phyloP scores from a whole-genome alignment of 2,329 filamentous ascomycete genomes.

The Rhynchosporium graminicola region DNA sequence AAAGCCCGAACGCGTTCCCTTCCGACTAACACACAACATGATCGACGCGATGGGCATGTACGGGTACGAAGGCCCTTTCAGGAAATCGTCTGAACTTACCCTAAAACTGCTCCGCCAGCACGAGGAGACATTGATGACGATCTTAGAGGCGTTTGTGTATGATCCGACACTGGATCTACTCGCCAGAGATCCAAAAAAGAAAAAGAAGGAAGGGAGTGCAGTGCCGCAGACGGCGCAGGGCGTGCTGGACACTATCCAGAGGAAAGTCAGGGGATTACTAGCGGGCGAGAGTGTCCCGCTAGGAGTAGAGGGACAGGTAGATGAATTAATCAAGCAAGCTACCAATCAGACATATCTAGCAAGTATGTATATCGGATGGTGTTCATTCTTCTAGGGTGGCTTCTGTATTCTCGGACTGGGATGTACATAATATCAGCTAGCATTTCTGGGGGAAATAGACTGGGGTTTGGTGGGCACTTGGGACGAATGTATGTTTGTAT shows the following conservation, averaged over 20 bases:
- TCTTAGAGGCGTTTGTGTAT: slow-evolving; percentile 94
- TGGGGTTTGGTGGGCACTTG: too few species aligned
- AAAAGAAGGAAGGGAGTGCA: slow-evolving; percentile 42
- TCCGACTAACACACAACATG: slow-evolving; percentile 98
- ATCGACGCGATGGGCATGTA: slow-evolving; percentile 94
- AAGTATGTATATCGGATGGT: slow-evolving; percentile 98
- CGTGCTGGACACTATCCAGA: slow-evolving; percentile 84
- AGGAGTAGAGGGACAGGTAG: slow-evolving; percentile 95
- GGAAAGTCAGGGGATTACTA: slow-evolving; percentile 82
- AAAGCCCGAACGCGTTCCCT: slow-evolving; percentile 92
- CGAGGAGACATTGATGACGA: slow-evolving; percentile 95
- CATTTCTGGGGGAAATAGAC: background rate
- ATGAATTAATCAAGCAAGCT: slow-evolving; percentile 87
- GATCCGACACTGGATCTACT: slow-evolving; percentile 95
- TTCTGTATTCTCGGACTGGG: background rate
- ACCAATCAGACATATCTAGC: slow-evolving; percentile 77
- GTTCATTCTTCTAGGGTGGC: slow-evolving; percentile 58
- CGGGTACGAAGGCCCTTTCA: slow-evolving; percentile 90
- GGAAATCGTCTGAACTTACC: slow-evolving; percentile 86
- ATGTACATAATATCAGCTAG: background rate
- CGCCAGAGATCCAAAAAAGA: slow-evolving; percentile 63
- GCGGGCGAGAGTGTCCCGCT: slow-evolving; percentile 88
- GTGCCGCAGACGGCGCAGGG: slow-evolving; percentile 71
- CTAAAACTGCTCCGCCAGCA: slow-evolving; percentile 82
- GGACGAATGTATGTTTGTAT: too few species aligned